Conservation (phyloP, 139 green algal genomes). For the Parachlorella kessleri region DNA sequence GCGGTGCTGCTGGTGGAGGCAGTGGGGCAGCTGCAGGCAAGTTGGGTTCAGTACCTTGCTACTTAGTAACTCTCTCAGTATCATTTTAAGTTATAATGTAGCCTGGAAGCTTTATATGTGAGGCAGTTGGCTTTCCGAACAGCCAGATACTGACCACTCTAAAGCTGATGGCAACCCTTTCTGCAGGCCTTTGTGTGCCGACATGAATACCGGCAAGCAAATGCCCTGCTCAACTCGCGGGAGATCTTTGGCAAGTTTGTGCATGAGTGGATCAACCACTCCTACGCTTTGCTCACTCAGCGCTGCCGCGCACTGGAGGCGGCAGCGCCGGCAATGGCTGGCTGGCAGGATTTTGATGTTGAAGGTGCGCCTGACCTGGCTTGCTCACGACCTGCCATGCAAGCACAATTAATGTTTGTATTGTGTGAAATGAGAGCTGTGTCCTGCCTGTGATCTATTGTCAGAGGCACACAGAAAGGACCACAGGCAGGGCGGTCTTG, state of each 20-base stretch:
- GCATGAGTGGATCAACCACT: conserved; percentile 45
- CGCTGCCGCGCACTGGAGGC: conserved; percentile 43
- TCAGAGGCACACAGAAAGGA: too few species aligned
- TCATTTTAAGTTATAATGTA: background rate
- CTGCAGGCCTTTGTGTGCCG: conserved; percentile 31
- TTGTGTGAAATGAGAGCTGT: too few species aligned
- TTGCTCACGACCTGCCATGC: too few species aligned
- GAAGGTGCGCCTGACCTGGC: too few species aligned
- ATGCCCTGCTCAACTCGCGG: conserved; percentile 42
- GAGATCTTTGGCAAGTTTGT: conserved; percentile 56
- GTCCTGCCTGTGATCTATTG: too few species aligned
- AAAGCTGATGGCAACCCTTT: too few species aligned
- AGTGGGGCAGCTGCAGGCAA: conserved; percentile 49
- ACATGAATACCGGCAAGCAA: conserved; percentile 38
- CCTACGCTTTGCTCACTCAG: conserved; percentile 22
- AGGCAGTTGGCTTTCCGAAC: background rate
- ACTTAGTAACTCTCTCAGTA: background rate
- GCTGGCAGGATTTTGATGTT: conserved; percentile 26
- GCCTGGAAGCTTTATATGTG: background rate
- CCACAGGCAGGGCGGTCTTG: too few species aligned
- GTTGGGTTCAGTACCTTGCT: background rate
- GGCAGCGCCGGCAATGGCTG: conserved; percentile 5
- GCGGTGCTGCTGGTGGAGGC: conserved; percentile 57
- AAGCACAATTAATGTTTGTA: too few species aligned
- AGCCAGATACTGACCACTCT: too few species aligned